Conservation (phyloP, 2,329 filamentous ascomycete genomes). For the Talaromyces sp. region DNA sequence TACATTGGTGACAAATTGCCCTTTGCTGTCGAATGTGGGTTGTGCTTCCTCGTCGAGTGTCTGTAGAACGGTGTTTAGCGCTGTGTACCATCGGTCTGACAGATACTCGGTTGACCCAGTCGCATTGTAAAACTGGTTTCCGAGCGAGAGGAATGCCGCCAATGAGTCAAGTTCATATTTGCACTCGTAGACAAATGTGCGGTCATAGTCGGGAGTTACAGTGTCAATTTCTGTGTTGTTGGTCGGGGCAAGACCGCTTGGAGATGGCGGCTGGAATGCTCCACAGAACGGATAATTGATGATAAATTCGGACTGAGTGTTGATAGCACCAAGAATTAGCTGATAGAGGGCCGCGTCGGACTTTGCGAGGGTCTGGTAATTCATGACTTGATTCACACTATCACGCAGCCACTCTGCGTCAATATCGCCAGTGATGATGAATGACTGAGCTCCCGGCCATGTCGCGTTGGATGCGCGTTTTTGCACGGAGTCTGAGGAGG, state of each 20-base stretch:
- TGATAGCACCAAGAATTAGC: conserved; percentile 87
- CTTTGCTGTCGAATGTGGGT: conserved; percentile 74
- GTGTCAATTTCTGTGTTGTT: conserved; percentile 77
- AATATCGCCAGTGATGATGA: conserved; percentile 91
- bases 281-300: conserved; percentile 97
- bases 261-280: conserved; percentile 90
- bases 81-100: conserved; percentile 71
- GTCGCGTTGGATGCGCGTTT: conserved; percentile 52
- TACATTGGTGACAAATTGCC: conserved; percentile 64
- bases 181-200: conserved; percentile 86
- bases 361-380: conserved; percentile 81
- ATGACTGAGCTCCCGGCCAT: conserved; percentile 84
- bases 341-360: conserved; percentile 74
- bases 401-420: conserved; percentile 90
- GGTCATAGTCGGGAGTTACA: conserved; percentile 85
- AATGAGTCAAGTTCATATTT: conserved; percentile 98
- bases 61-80: conserved; percentile 68
- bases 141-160: conserved; percentile 81
- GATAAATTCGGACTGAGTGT: conserved; percentile 92
- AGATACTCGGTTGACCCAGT: conserved; percentile 77
- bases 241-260: conserved; percentile 68
- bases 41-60: conserved; percentile 76
- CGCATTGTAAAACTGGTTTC: conserved; percentile 80
- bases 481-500: conserved; percentile 26
- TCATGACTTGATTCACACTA: conserved; percentile 87